These are phyloP conservation scores for Salvia sclarea DNA, from an alignment of 305 asterid species.

Conservation along the genomic window DNA sequence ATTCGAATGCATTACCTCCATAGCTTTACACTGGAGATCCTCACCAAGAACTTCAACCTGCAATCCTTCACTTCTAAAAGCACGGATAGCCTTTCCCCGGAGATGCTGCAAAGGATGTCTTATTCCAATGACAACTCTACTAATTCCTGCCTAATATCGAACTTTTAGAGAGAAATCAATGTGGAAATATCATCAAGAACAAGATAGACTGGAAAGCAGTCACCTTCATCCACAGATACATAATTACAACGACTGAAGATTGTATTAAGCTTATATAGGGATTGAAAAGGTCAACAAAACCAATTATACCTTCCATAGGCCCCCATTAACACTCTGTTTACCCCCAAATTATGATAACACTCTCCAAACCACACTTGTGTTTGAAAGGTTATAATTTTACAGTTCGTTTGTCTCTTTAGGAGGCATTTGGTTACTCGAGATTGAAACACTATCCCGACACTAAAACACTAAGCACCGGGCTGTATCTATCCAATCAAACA, in stretches of 20 bases:
- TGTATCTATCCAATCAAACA: too few relatives aligned
- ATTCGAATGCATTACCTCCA: slow-evolving; percentile 56
- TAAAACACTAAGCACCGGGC: too few relatives aligned
- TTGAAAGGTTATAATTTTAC: slow-evolving; percentile 12
- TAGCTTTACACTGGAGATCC: slow-evolving; percentile 64
- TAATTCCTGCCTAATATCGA: slow-evolving; percentile 71
- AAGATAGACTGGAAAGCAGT: not conserved
- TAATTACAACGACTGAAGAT: not conserved
- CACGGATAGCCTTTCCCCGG: slow-evolving; percentile 85
- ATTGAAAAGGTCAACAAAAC: not conserved
- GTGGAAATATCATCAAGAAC: not conserved
- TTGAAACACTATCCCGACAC: too few relatives aligned
- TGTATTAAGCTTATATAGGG: not conserved
- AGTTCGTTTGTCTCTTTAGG: not conserved
- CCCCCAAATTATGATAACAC: not conserved
- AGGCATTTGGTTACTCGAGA: too few relatives aligned
- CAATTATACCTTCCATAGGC: not conserved
- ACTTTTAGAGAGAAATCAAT: slow-evolving; percentile 19
- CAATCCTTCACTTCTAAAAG: slow-evolving; percentile 73
- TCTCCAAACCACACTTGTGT: not conserved
- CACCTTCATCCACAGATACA: not conserved
- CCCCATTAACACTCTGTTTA: not conserved
- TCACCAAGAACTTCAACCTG: slow-evolving; percentile 92
- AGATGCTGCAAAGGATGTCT: slow-evolving; percentile 92
- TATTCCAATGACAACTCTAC: slow-evolving; percentile 89